Base-by-base conservation (phyloP, 2,329 filamentous ascomycete species). In the Verticillium dahliae region DNA sequence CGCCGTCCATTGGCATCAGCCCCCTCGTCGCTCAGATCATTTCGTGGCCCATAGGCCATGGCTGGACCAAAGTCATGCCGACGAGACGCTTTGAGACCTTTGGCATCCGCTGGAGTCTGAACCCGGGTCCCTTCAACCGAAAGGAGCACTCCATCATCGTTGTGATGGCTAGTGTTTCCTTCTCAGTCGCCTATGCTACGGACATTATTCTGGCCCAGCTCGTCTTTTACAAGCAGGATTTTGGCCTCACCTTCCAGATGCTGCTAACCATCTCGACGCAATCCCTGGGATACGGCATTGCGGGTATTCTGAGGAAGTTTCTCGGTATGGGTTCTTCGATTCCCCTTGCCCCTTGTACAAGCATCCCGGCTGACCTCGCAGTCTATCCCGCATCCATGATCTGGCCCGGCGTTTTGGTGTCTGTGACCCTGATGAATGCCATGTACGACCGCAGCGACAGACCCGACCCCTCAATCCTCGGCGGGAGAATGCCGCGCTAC, bases 191-290 rank as follows among this genome's bases (percentile, higher is more conserved):
- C 3, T 92, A 92, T 67, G 88, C 88, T 1, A 91, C 89, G 1
- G 89, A 92, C 66, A 87, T 91, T 35, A 83, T 92, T 55, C 78
- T 91, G 2, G 89, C 89, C 0, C 88, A 91, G 73, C 75, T 85
- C 18, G 81, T 88, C 15, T 91, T 91, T 67, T 92, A 92, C 70
- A 85, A 88, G 70, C 83, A 90, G 67, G 77, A 87, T 62, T 90
- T 90, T 68, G 87, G 88, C 22, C 79, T 89, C 65, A 65, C 78
- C 1, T 91, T 89, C 69, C 86, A 90, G 71, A 73, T 91, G 35
- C 76, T 91, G 15, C 77, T 90, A 62, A 85, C 84, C 27, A 78
- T 91, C 15, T 89, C 85, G 7, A 89, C 86, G 1, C 89, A 90
- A 71, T 88, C 86, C 61, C 74, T 89, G 11, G 88, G 87, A 0